Base-by-base conservation (phyloP, 2,329 filamentous ascomycete genomes). In the Shiraia sp. region DNA sequence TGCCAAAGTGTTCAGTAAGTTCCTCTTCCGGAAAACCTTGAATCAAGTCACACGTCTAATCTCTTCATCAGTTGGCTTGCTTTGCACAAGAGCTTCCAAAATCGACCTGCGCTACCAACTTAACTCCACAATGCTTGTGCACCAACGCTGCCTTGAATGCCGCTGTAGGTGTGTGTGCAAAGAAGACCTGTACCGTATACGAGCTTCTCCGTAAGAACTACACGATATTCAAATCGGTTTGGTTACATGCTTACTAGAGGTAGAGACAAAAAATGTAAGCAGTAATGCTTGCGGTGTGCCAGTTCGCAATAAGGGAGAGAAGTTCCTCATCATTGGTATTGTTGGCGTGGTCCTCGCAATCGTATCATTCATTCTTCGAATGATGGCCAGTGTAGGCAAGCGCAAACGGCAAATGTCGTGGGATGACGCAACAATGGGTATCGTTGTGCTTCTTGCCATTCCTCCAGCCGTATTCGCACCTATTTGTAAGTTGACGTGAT, bases 121-220 rank as follows among this genome's bases (percentile, higher is more conserved):
- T 75, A 39, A 59, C 63, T 31, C 55, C 58, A 13, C 40, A 40
- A 22, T 76, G 73, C 42, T 58, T 75, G 15, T 76, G 73, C 47
- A 64, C 53, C 2, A 62, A 73, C 45, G 39, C 40, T 2, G 47
- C 55, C 2, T 57, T 74, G 19, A 66, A 64, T 15, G 47, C 43
- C 0, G 47, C 57, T 15, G 55, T 73, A 4, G 57, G 61, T 7
- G 26, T 49, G 10, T 75, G 73, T 27, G 63, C 74, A 4, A 12
- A 45, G 9, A 28, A 55, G 12, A 63, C 71, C 7, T 60, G 57
- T 50, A 72, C 66, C 2, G 55, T 72, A 25, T 64, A 57, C 15
- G 63, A 75, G 42, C 51, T 61, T 10, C 46, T 75, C 8, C 53
- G 53, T 56, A 50, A 37, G 36, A n/a, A 6, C n/a, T 19, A 14